Conservation (phyloP, 2,329 filamentous ascomycete genomes). For the Aureobasidium sp. region DNA sequence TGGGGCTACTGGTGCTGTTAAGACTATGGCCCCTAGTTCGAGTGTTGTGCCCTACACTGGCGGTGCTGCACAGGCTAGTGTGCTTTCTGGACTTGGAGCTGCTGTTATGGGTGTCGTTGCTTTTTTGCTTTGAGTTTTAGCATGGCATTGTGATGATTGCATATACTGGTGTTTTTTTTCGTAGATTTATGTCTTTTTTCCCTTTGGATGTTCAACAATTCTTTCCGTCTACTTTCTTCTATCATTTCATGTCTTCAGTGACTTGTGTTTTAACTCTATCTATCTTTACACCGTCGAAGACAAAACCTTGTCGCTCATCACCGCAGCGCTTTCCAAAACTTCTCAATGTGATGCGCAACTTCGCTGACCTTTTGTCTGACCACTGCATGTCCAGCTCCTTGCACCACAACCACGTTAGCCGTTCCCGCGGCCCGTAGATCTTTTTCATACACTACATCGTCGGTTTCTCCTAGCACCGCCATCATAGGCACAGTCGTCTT, state of each 20-base stretch:
- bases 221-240: too few species aligned
- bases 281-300: neutral
- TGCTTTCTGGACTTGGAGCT: neutral
- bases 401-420: conserved; percentile 30
- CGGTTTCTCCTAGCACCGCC: conserved; percentile 6
- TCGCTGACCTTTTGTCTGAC: conserved; percentile 31
- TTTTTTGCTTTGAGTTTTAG: neutral
- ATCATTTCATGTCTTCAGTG: too few species aligned
- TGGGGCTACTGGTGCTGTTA: neutral
- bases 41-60: conserved; percentile 1
- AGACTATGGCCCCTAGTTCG: neutral
- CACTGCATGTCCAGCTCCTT: conserved; percentile 33
- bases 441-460: conserved; percentile 22
- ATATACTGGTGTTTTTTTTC: neutral
- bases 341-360: conserved; percentile 28
- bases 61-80: neutral
- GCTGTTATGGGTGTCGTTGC: neutral
- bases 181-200: too few species aligned
- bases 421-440: conserved; percentile 30
- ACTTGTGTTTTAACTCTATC: neutral
- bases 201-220: too few species aligned
- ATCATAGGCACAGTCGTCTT: conserved; percentile 15
- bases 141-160: neutral
- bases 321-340: conserved; percentile 23
- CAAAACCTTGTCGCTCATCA: neutral